phyloP scores from a whole-genome alignment of 176 grass and related monocot genomes.

The Ampelocalamus luodianensis region DNA sequence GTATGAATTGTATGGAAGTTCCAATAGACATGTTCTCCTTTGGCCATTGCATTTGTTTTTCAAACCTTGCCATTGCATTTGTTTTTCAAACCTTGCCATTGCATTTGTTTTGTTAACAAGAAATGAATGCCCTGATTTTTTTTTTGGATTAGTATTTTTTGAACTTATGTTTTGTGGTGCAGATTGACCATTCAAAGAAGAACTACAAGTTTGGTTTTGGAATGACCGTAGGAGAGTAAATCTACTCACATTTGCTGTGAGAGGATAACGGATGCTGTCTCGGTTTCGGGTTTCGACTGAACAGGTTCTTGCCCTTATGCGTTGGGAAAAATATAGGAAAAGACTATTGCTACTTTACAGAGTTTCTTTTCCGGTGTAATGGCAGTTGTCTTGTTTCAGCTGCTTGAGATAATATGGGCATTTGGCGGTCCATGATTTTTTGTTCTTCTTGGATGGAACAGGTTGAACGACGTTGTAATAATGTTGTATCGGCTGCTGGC shows the following conservation, averaged over 20 bases:
- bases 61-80: neutral
- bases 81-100: no score
- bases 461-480: conserved; percentile 43
- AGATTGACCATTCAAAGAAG: conserved; percentile 98
- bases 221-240: conserved; percentile 91
- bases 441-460: conserved; percentile 77
- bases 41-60: neutral
- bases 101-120: neutral
- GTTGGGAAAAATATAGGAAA: conserved; percentile 36
- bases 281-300: conserved; percentile 34
- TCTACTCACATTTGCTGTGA: conserved; percentile 31
- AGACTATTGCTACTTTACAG: conserved; percentile 20
- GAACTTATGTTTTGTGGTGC: conserved; percentile 43
- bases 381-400: conserved; percentile 32
- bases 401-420: conserved; percentile 49
- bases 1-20: conserved; percentile 39
- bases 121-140: conserved; percentile 12
- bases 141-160: conserved; percentile 1
- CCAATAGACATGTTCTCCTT: neutral
- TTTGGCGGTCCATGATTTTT: conserved; percentile 63
- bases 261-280: conserved; percentile 35
- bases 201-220: conserved; percentile 99
- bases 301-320: conserved; percentile 20
- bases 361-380: conserved; percentile 34
- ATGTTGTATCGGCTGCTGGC: conserved; percentile 37